Base-by-base conservation (phyloP, 2,329 filamentous ascomycete genomes). In the Amauroascus niger region DNA sequence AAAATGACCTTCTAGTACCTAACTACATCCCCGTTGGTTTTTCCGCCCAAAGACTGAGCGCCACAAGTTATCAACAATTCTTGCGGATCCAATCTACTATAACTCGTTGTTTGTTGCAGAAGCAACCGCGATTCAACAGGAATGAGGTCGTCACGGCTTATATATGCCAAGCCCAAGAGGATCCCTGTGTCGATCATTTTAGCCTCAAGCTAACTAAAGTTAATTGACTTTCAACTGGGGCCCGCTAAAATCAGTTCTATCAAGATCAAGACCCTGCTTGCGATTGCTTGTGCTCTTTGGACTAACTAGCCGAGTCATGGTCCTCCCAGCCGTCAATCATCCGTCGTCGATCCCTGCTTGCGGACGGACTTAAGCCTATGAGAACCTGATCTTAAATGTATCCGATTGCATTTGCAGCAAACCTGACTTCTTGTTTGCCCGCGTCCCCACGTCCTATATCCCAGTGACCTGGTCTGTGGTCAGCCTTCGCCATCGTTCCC, bases 181-280 rank as follows among this genome's bases (percentile, higher is more conserved):
- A 14, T 32, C 49, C 49, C 39, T 44, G 40, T 39, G 49, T 45
- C 49, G 49, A 52, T 52, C 49, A 24, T 16, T 44, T 45, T 52
- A 52, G 49, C 20, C 28, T 37, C 16, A 45, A 44, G 49, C 49
- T 52, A 45, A 40, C 26, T 52, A 14, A n/a, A n/a, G n/a, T 18
- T 7, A n/a, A 11, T 35, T 44, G 8, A 24, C n/a, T 52, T 48
- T 48, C n/a, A 16, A 35, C 18, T 37, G 45, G 16, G n/a, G 30
- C 4, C 45, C 45, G 30, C 30, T 48, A 48, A 35, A 33, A 35
- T 45, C 43, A 30, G 24, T 28, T 22, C 20, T 3, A 41, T 3
- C 18, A 13, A 5, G 9, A 11, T 40, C 37, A 16, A 40, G 16
- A 7, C 6, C 16, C 16, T 6, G 14, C 18, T 40, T 40, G 37